These are phyloP conservation scores for Choiromyces venosus DNA, from an alignment of 495 filamentous ascomycete species.

Conservation along the genomic window DNA sequence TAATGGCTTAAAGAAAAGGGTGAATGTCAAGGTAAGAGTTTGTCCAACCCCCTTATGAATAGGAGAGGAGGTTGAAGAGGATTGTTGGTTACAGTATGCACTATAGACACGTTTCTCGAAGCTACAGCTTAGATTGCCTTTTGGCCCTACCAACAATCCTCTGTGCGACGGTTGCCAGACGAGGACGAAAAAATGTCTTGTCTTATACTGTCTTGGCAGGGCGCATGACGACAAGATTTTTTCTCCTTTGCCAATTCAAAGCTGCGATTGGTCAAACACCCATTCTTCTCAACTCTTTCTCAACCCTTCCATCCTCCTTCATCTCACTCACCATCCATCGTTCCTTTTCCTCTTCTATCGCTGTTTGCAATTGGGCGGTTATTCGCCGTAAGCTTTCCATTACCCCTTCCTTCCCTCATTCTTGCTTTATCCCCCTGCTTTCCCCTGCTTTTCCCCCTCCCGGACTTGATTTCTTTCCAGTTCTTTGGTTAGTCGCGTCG, in stretches of 20 bases:
- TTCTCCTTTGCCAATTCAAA: neutral
- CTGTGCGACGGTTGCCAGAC: neutral
- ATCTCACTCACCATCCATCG: neutral
- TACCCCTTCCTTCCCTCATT: neutral
- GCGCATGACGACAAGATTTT: constrained; percentile 2
- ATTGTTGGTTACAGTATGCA: neutral
- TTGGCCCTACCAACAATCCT: neutral
- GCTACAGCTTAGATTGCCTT: neutral
- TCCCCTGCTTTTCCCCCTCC: neutral
- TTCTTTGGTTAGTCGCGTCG: neutral
- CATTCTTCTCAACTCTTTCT: neutral
- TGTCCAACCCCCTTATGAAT: neutral
- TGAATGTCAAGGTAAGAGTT: neutral
- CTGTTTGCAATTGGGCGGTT: constrained; percentile 3
- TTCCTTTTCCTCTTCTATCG: neutral
- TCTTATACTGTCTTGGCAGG: neutral
- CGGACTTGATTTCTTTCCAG: neutral
- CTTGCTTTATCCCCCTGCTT: neutral
- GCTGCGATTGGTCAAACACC: constrained; percentile 1
- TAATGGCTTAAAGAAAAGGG: neutral
- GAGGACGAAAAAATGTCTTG: neutral
- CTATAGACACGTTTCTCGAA: constrained; percentile 1
- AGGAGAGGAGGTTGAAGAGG: neutral
- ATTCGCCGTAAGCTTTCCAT: constrained; percentile 4
- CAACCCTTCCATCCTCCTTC: neutral